Evolutionary conservation across 345 rosid genomes (phyloP), one percentile per base, ranked within the genome.

Genomic region (Melastoma malabathricum): DNA sequence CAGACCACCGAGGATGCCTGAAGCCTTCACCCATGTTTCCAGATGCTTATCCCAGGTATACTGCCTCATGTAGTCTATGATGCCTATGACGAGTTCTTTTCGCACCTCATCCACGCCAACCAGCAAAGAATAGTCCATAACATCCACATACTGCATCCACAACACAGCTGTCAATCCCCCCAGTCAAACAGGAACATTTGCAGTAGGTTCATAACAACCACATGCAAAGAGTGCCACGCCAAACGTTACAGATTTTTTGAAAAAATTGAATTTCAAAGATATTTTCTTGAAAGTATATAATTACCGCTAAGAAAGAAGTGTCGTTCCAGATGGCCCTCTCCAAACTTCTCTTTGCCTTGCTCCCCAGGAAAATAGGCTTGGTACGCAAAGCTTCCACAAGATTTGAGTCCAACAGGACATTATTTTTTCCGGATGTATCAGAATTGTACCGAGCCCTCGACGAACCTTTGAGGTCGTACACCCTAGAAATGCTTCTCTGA

Each of bases 1-100:
- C 0, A 67, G 75, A 46, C 99, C 99, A 3, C 99, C 99, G 8
- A 93, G 79, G 46, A 88, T 81, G 27, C 95, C 95, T 0, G 90
- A 66, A 13, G 94, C 85, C 70, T 93, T 93, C 2, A 93, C 89
- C 99, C 94, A 88, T 13, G 99, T 85, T 82, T 93, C 99, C 62
- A 93, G 70, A 43, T 93, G 97, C 74, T 93, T 93, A 71, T 93
- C 99, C 99, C 99, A 93, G 51, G 99, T 93, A 68, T 93, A 93
- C 55, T 93, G 95, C 75, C 99, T 79, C 85, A 88, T 76, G 83
- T 75, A 88, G 74, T 93, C 99, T 10, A 93, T 93, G 60, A 93
- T 93, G 41, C 99, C 99, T 48, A 93, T 50, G 43, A 93, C 97
- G 62, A 93, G 76, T 63, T 88, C 99, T 47, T 88, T 83, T 25